Base-by-base conservation (phyloP, 176 grass and related monocot species). In the Musa acuminata region DNA sequence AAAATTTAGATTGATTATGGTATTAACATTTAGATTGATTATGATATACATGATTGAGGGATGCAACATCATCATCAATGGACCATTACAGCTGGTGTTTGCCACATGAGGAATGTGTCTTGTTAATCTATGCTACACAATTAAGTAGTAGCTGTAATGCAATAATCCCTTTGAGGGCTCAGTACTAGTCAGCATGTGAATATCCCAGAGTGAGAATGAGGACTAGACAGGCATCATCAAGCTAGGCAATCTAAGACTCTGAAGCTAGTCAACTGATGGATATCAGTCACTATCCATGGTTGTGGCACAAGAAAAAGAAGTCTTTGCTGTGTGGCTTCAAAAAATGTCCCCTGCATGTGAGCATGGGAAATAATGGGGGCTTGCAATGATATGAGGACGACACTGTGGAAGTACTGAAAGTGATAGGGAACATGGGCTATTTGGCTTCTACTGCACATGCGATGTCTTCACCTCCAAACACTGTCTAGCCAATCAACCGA, bases 401-500 rank as follows among this genome's bases (percentile, higher is more conserved):
- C 74, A 51, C 43, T 11, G n/a, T 12, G 13, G 58, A 22, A 76
- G 57, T 76, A 43, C 4, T 6, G 35, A 43, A 43, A 43, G 35
- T 64, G 48, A 21, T 20, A 59, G 58, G 72, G 53, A 55, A 55
- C 72, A 27, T 74, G 35, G 72, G 29, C 29, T 52, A 35, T 64
- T 49, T 64, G 74, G 27, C 57, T 76, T 49, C 58, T 64, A 63
- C 58, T 76, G 43, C 58, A 64, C 74, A 51, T 76, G 74, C 35
- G 22, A 62, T 76, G 58, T 64, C 48, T 72, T 57, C 55, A 43
- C 35, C 35, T 43, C 35, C 35, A 43, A 43, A 43, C 4, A 43
- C 4, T 6, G 35, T 43, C 35, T 5, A 43, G 35, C 35, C 35
- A 43, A 43, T 43, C 35, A 5, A 35, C 3, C 0, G 3, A 35